These are phyloP conservation scores for Fusarium penzigii DNA, from an alignment of 2,329 filamentous ascomycete species.

Conservation along the genomic window DNA sequence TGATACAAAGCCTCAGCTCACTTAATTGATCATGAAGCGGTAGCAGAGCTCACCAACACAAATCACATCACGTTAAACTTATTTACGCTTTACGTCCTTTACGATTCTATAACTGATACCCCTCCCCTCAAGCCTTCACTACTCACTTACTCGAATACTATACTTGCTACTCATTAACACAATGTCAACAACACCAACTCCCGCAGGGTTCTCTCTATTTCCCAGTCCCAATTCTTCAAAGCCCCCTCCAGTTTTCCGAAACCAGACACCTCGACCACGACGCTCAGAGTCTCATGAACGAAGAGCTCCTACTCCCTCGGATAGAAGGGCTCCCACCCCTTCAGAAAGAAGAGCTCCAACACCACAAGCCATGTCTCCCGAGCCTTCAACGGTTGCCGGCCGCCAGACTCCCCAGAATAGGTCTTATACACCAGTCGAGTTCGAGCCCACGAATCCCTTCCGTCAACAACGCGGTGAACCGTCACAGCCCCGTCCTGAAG, in stretches of 20 bases:
- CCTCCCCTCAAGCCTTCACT: not conserved
- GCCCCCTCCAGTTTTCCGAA: slow-evolving; percentile 35
- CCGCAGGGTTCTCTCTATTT: slow-evolving; percentile 59
- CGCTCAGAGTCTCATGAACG: slow-evolving; percentile 41
- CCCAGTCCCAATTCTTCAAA: slow-evolving; percentile 49
- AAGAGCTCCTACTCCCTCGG: slow-evolving; percentile 39
- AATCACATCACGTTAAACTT: not conserved
- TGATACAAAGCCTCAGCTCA: no score
- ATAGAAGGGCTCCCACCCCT: slow-evolving; percentile 23
- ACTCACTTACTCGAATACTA: slow-evolving; percentile 4
- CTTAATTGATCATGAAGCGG: slow-evolving; percentile 25
- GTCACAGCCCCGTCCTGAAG: slow-evolving; percentile 10
- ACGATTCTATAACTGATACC: slow-evolving; percentile 17
- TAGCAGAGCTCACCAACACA: slow-evolving; percentile 17
- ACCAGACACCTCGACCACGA: slow-evolving; percentile 42
- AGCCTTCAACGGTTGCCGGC: slow-evolving; percentile 23
- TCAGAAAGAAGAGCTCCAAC: no score
- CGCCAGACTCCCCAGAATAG: slow-evolving; percentile 37
- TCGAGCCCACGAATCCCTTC: slow-evolving; percentile 24
- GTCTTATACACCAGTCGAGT: slow-evolving; percentile 36
- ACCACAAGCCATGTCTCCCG: slow-evolving; percentile 21
- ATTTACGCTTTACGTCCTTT: not conserved
- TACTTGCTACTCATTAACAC: slow-evolving; percentile 22
- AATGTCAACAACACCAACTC: slow-evolving; percentile 42
- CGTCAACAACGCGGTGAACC: slow-evolving; percentile 27